phyloP scores from a whole-genome alignment of 108 stramenopile species.

The Fragilariopsis cylindrus region DNA sequence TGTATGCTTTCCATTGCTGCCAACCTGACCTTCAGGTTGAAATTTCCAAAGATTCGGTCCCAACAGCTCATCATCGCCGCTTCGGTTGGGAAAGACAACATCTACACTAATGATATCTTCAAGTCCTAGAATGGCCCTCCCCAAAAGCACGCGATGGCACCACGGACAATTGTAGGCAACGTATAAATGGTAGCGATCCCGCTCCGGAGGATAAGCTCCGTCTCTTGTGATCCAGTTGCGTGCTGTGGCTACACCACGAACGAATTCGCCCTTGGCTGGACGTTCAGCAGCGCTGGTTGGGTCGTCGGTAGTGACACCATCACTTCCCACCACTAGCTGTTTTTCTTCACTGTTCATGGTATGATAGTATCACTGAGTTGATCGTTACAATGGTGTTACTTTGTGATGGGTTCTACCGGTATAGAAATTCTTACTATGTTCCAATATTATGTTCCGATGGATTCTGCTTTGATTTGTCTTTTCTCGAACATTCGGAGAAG shows the following conservation, averaged over 20 bases:
- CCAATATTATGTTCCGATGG: too few relatives aligned
- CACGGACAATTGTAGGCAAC: conserved; percentile 56
- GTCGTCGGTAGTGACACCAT: conserved; percentile 34
- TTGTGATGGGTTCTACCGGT: too few relatives aligned
- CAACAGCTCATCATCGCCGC: conserved; percentile 30
- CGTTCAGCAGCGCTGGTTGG: conserved; percentile 40
- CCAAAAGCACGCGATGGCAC: conserved; percentile 58
- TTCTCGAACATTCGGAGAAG: too few relatives aligned
- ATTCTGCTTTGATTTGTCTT: too few relatives aligned
- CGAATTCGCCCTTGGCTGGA: conserved; percentile 39
- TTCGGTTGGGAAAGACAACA: conserved; percentile 42
- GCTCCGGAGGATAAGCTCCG: conserved; percentile 36
- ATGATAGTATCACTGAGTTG: too few relatives aligned
- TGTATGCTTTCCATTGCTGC: conserved; percentile 29
- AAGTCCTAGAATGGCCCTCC: conserved; percentile 48
- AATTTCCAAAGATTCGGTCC: conserved; percentile 49
- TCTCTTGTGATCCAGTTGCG: conserved; percentile 45
- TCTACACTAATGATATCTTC: conserved; percentile 23
- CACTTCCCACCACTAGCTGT: too few relatives aligned
- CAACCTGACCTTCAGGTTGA: conserved; percentile 36
- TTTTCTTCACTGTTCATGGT: not conserved
- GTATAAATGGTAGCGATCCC: conserved; percentile 26
- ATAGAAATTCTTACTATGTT: too few relatives aligned
- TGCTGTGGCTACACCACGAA: conserved; percentile 39
- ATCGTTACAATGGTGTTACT: too few relatives aligned